Evolutionary conservation across 768 basidiomycete species (phyloP), one percentile per base, ranked within the genome.

Genomic region (Mrakia blollopis): DNA sequence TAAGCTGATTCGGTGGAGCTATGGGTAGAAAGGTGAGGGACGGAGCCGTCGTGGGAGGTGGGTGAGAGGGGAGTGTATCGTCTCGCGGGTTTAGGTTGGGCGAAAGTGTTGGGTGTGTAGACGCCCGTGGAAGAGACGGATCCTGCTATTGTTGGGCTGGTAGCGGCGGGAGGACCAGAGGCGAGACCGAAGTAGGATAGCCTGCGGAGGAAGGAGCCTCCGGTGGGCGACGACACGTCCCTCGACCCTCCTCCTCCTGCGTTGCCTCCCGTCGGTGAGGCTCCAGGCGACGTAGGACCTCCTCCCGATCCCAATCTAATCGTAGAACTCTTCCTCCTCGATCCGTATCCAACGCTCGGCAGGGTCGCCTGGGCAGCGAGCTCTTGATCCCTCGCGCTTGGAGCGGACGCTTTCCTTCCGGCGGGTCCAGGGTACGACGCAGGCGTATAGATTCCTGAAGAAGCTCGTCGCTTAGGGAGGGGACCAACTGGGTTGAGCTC

Each of bases 401-500:
- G 62, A 13, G 62, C 62, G n/a, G 62, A 63, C 32, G 62, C 35
- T 14, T 63, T 63, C 35, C 62, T 63, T 63, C 62, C 62, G 3
- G 62, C 62, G 4, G 62, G 62, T 18, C 62, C 62, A 37, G 62
- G 30, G 32, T 18, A 63, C 28, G 62, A 32, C 32, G 62, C 30
- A 14, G 62, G 62, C 7, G 62, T 63, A 32, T 63, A 63, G 30
- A 63, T 18, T 30, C 62, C 62, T 3, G 28, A 32, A 3, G 62
- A 63, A 8, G 62, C 62, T 32, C 62, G 62, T 35, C 62, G 62
- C 9, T 63, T 63, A 6, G 62, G 62, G 28, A 63, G 62, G 23
- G 62, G 62, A 3, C 62, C 62, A 14, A 21, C 18, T 21, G 62
- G 62, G 32, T 63, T 63, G 30, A 63, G 62, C 32, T 63, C 62